Evolutionary conservation across 2,329 filamentous ascomycete genomes (phyloP).

Genomic region (Trichoderma pleuroti): DNA sequence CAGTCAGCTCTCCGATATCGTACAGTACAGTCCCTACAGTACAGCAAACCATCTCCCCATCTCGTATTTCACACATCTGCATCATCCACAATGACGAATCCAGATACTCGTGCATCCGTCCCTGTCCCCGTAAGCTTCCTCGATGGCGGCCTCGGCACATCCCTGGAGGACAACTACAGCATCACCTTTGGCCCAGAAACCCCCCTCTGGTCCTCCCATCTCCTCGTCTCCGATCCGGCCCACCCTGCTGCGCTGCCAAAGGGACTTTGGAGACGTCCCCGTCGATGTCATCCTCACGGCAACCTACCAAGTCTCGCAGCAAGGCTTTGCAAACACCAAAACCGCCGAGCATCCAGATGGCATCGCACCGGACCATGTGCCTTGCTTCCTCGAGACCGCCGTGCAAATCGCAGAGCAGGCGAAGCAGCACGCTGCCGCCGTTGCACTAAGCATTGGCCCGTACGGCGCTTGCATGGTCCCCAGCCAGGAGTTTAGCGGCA

Average conservation of each 20-base stretch:
- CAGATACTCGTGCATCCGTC: not conserved
- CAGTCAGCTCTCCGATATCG: not conserved
- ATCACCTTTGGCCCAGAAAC: conserved; percentile 49
- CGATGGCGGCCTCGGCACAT: conserved; percentile 66
- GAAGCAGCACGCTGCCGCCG: conserved; percentile 27
- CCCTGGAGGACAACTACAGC: conserved; percentile 56
- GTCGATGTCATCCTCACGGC: conserved; percentile 63
- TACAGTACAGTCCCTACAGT: not conserved
- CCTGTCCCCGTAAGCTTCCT: conserved; percentile 47
- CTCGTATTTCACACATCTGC: not conserved
- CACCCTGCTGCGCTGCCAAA: conserved; percentile 53
- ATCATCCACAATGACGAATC: not conserved
- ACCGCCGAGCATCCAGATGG: conserved; percentile 42
- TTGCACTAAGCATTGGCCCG: conserved; percentile 61
- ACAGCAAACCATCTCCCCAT: not conserved
- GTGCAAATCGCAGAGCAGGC: conserved; percentile 42
- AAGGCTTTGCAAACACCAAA: conserved; percentile 53
- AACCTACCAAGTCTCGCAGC: conserved; percentile 61
- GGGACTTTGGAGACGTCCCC: conserved; percentile 52
- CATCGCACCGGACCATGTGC: conserved; percentile 39
- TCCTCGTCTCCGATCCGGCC: conserved; percentile 52
- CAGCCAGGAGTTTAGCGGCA: conserved; percentile 61
- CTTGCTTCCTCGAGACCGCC: conserved; percentile 42
- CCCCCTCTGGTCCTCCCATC: conserved; percentile 66
- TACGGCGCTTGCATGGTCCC: conserved; percentile 67